These are phyloP conservation scores for Sporobolomyces phaffii DNA, from an alignment of 768 basidiomycete genomes.

Conservation along the genomic window DNA sequence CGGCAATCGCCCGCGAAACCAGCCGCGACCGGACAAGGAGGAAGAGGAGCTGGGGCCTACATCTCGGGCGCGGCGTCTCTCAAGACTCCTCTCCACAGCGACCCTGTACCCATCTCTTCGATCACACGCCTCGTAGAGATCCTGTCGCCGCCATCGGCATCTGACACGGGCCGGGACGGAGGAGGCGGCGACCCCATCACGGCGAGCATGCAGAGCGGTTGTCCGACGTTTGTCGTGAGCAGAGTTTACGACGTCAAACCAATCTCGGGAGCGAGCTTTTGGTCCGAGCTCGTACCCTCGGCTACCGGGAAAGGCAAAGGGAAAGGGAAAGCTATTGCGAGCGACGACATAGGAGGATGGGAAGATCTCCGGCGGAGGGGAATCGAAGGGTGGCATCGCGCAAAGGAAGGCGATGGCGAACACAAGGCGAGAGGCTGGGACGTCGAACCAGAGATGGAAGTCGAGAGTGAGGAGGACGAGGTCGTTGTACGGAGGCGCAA, in stretches of 20 bases:
- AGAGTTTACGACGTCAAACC: conserved; percentile 37
- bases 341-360: conserved; percentile 3
- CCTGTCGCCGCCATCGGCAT: conserved; percentile 3
- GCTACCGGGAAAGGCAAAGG: neutral
- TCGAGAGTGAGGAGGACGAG: conserved; percentile 33
- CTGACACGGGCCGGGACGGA: too few relatives aligned
- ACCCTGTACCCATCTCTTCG: conserved; percentile 11
- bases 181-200: neutral
- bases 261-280: conserved; percentile 15
- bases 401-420: neutral
- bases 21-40: too few relatives aligned
- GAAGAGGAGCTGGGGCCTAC: too few relatives aligned
- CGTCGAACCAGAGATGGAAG: conserved; percentile 28
- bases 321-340: too few relatives aligned
- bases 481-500: conserved; percentile 3
- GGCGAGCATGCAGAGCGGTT: neutral
- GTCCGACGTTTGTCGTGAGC: conserved; percentile 26
- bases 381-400: neutral
- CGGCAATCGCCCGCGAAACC: neutral
- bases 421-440: conserved; percentile 19
- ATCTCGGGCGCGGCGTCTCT: conserved; percentile 19
- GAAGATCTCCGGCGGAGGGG: neutral
- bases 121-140: conserved; percentile 17
- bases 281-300: conserved; percentile 21
- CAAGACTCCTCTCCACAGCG: conserved; percentile 28